Evolutionary conservation across 177 flowering plant genomes (phyloP), one percentile per base, ranked within the genome.

Genomic region (Vitis hybrid): DNA sequence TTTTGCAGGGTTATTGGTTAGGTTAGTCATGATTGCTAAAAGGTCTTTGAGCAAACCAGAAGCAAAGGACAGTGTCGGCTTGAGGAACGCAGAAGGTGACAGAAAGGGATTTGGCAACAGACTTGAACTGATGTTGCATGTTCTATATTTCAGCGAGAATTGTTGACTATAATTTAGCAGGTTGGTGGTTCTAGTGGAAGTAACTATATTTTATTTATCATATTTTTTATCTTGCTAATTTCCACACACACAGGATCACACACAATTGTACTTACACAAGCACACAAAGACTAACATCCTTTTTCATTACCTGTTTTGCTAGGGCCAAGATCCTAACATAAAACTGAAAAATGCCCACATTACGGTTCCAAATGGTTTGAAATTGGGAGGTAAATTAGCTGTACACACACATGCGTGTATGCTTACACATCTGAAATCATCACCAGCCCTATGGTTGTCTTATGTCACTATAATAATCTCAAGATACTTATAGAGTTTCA

Each of bases 11-110:
- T 29, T 61, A 68, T 39, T 50, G 16, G 67, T 77, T 67, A 70
- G 67, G 54, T n/a, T 59, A 15, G 61, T 63, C 65, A 71, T 73
- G 72, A 71, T 76, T 77, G 72, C 68, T 56, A 74, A 62, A 80
- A 69, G 67, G 66, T 34, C 50, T 78, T 39, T 68, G 79, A 72
- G 72, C 68, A 77, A 74, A 73, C 73, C 20, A 22, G 63, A 80
- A 77, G 76, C 78, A 80, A 80, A 67, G 68, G 72, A 60, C 61
- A 20, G 19, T 74, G 70, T 74, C 72, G 73, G 72, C 59, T 39
- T 60, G 48, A 59, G 65, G 45, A 71, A 29, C 60, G 64, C 76
- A 71, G 31, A 49, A 60, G 59, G 63, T 55, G 60, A 74, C 63
- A 64, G 78, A 74, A 72, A 69, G 68, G 59, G 74, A 74, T 74